Evolutionary conservation across 2,329 filamentous ascomycete genomes (phyloP).

Genomic region (Drechslerella dactyloides): DNA sequence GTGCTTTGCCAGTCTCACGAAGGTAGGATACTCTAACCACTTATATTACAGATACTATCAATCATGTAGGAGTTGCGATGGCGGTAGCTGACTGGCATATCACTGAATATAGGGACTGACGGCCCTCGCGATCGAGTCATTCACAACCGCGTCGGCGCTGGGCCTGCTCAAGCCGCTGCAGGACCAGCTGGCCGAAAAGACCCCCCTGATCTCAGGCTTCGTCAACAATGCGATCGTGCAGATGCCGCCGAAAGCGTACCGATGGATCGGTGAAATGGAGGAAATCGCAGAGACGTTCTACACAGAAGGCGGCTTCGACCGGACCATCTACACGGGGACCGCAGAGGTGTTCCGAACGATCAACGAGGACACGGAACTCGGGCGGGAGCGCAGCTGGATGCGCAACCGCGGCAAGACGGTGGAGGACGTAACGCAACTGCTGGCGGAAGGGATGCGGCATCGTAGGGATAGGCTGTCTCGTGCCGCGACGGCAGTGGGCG

Average conservation of each 20-base stretch:
- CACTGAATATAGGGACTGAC: conserved; percentile 63
- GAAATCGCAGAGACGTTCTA: conserved; percentile 74
- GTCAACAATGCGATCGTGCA: conserved; percentile 64
- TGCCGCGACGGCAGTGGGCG: conserved; percentile 30
- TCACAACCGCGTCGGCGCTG: conserved; percentile 70
- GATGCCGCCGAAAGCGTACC: conserved; percentile 77
- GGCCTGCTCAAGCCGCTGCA: conserved; percentile 68
- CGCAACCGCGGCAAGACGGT: conserved; percentile 46
- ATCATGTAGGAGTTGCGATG: background rate
- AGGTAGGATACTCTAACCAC: conserved; percentile 56
- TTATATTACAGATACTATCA: conserved; percentile 4
- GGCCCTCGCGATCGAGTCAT: conserved; percentile 73
- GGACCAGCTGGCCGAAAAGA: conserved; percentile 63
- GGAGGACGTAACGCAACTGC: conserved; percentile 44
- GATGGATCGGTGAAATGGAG: conserved; percentile 79
- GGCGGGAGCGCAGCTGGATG: conserved; percentile 43
- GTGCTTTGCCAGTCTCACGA: conserved; percentile 69
- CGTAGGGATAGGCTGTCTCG: conserved; percentile 47
- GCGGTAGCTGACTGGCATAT: background rate
- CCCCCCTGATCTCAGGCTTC: conserved; percentile 61
- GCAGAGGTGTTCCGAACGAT: conserved; percentile 49
- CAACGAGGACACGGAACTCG: conserved; percentile 45
- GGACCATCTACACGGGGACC: conserved; percentile 35
- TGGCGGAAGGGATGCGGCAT: conserved; percentile 48
- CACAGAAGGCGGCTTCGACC: conserved; percentile 63